Evolutionary conservation across 2,329 filamentous ascomycete genomes (phyloP).

Genomic region (Bipolaris cookei): DNA sequence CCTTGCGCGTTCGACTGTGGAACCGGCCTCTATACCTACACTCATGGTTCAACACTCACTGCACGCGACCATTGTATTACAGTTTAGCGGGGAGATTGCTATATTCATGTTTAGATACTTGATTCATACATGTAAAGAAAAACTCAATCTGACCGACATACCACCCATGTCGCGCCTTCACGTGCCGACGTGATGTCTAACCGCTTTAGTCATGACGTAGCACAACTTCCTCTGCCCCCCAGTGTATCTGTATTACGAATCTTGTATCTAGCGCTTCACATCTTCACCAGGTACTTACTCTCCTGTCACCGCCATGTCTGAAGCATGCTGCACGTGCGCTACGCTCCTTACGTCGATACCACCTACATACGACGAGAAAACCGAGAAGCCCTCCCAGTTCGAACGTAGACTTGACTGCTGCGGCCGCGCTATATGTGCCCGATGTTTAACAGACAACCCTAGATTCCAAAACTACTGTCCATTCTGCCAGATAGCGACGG

Average conservation of each 20-base stretch:
- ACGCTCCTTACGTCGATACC: constrained; percentile 63
- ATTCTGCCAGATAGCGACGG: constrained; percentile 75
- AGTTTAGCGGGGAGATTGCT: no score
- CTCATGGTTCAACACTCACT: constrained; percentile 6
- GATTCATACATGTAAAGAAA: background rate
- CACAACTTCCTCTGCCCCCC: constrained; percentile 26
- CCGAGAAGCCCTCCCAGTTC: constrained; percentile 66
- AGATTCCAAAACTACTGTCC: constrained; percentile 73
- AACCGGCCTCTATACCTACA: background rate
- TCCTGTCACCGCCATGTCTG: constrained; percentile 30
- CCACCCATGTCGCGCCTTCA: constrained; percentile 18
- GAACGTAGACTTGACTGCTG: constrained; percentile 73
- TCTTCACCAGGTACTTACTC: background rate
- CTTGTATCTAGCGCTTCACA: background rate
- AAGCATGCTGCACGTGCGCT: constrained; percentile 74
- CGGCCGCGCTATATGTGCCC: constrained; percentile 71
- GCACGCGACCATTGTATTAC: background rate
- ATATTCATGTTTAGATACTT: background rate
- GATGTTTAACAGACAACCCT: constrained; percentile 71
- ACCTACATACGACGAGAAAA: constrained; percentile 59
- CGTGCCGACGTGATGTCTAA: constrained; percentile 32
- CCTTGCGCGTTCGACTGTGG: constrained; percentile 7
- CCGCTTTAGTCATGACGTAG: constrained; percentile 46
- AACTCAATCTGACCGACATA: background rate
- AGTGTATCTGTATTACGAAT: constrained; percentile 7